These are phyloP conservation scores for Leccinellum rugosiceps DNA, from an alignment of 768 basidiomycete genomes.

Conservation along the genomic window DNA sequence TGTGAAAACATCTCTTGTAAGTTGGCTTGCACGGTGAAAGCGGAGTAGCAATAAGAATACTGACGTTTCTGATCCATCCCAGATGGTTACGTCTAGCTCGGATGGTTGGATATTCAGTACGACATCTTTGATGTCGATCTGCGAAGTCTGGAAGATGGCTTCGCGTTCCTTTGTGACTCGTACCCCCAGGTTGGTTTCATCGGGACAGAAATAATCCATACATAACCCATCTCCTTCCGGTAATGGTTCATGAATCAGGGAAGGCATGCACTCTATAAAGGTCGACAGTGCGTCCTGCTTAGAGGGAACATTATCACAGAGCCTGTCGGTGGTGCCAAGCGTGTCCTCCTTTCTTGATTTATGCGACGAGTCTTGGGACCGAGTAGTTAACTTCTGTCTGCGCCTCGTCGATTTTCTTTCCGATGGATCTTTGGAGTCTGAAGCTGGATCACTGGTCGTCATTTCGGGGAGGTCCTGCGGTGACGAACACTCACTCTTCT, in stretches of 20 bases:
- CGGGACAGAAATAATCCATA: not conserved
- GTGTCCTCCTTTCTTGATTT: constrained; percentile 1
- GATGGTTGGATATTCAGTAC: constrained; percentile 10
- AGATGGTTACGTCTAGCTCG: constrained; percentile 22
- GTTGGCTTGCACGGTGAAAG: not conserved
- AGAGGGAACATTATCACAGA: constrained; percentile 4
- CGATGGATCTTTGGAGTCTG: not conserved
- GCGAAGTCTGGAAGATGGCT: not conserved
- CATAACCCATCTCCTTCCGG: not conserved
- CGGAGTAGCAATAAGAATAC: not conserved
- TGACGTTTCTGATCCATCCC: constrained; percentile 23
- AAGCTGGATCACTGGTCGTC: not conserved
- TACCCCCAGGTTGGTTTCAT: not conserved
- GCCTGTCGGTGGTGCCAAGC: not conserved
- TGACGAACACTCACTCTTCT: not conserved
- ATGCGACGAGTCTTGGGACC: not conserved
- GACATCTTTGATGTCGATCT: constrained; percentile 8
- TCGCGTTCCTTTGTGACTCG: not conserved
- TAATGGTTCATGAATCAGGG: not conserved
- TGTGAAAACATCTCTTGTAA: constrained; percentile 6
- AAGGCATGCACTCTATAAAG: not conserved
- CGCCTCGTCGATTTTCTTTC: not conserved
- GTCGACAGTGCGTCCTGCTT: not conserved
- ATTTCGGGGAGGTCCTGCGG: not conserved
- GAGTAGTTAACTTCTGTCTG: not conserved